A percentile compares a stretch with the other conserved stretches of the same genome.
These are phyloP conservation scores for Juncus effusus DNA, from an alignment of 176 grass and related monocot genomes.

Conservation along the genomic window DNA sequence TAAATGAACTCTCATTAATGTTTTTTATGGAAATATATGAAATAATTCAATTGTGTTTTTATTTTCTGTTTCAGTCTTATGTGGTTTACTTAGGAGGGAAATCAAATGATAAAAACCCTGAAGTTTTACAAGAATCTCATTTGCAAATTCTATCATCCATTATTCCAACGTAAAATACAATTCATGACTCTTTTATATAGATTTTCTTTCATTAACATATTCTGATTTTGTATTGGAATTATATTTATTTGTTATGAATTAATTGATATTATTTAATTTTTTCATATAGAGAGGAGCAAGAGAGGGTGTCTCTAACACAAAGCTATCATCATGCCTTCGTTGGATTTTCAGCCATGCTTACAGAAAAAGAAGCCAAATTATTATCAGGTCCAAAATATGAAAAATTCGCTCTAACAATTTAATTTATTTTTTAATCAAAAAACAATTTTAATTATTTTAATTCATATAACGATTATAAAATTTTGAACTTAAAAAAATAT, in stretches of 20 bases:
- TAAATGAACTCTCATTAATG: neutral
- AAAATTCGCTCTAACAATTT: too few species aligned
- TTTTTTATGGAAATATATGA: conserved; percentile 1
- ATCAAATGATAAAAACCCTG: conserved; percentile 25
- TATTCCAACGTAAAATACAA: conserved; percentile 30
- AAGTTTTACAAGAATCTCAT: conserved; percentile 45
- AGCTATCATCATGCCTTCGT: conserved; percentile 90
- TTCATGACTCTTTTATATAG: neutral
- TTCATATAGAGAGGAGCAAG: conserved; percentile 49
- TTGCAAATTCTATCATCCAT: conserved; percentile 80
- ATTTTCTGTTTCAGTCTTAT: conserved; percentile 56
- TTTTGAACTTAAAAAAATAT: neutral
- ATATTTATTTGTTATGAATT: neutral
- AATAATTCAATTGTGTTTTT: neutral
- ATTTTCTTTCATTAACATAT: neutral
- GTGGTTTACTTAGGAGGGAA: conserved; percentile 76
- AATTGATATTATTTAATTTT: neutral
- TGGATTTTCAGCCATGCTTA: conserved; percentile 76
- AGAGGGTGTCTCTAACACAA: conserved; percentile 50
- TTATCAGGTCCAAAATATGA: conserved; percentile 46
- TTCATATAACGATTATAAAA: too few species aligned
- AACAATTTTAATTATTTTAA: neutral
- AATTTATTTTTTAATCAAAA: too few species aligned
- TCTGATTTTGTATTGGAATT: neutral
- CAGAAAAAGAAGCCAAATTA: conserved; percentile 65